These are phyloP conservation scores for Glomus cerebriforme DNA, from an alignment of 192 early-diverging fungal genomes.

Conservation along the genomic window DNA sequence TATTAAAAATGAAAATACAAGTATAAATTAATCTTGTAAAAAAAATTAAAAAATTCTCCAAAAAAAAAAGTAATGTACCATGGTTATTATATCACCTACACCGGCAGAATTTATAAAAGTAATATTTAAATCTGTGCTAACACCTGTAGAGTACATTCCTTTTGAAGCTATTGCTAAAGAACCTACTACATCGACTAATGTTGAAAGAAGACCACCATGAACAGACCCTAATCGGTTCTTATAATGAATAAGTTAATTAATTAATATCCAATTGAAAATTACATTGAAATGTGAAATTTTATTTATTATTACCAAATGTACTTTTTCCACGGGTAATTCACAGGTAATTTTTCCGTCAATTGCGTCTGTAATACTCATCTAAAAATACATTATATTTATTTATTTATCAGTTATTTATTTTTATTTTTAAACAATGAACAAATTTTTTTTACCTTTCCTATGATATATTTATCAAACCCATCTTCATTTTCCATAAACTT, in stretches of 20 bases:
- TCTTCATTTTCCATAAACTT: background rate
- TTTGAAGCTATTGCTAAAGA: slow-evolving; percentile 57
- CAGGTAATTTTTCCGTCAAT: slow-evolving; percentile 41
- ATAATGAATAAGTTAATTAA: background rate
- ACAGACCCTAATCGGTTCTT: slow-evolving; percentile 51
- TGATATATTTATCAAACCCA: background rate
- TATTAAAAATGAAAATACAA: slow-evolving; percentile 5
- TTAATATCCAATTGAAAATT: background rate
- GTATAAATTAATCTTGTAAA: background rate
- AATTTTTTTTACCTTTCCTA: background rate
- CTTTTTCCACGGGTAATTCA: slow-evolving; percentile 47
- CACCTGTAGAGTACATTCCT: slow-evolving; percentile 53
- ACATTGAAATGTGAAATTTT: background rate
- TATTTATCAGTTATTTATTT: background rate
- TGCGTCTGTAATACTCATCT: slow-evolving; percentile 27
- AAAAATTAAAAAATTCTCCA: background rate
- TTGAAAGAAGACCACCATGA: slow-evolving; percentile 56
- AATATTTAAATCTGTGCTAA: slow-evolving; percentile 60
- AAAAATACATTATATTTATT: background rate
- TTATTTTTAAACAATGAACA: background rate
- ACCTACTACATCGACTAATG: slow-evolving; percentile 56
- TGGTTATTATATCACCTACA: slow-evolving; percentile 44
- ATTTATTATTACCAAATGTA: slow-evolving; percentile 51
- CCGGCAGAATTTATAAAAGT: slow-evolving; percentile 54
- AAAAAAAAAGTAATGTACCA: slow-evolving; percentile 38